These are phyloP conservation scores for Drosera capensis DNA, from an alignment of 148 eudicot species.

Conservation along the genomic window DNA sequence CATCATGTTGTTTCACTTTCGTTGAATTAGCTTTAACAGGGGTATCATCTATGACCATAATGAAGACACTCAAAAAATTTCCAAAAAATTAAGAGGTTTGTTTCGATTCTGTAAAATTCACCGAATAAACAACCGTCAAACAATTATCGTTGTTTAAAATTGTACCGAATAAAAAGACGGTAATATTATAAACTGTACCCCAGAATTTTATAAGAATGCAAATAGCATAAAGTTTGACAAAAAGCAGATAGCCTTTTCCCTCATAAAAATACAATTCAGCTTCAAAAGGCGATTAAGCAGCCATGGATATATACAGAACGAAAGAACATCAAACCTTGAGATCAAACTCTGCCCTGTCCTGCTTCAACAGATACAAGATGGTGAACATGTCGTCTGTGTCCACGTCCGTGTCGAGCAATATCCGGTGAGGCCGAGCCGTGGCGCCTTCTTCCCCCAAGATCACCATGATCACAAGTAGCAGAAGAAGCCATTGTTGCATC, in stretches of 20 bases:
- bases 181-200: too few species aligned
- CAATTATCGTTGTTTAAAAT: too few species aligned
- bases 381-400: slow-evolving; percentile 20
- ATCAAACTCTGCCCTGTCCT: slow-evolving; percentile 15
- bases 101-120: too few species aligned
- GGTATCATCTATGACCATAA: too few species aligned
- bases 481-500: too few species aligned
- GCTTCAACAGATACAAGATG: slow-evolving; percentile 20
- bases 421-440: slow-evolving; percentile 1
- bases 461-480: too few species aligned
- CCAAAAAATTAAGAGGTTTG: too few species aligned
- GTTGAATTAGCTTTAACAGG: too few species aligned
- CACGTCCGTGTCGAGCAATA: slow-evolving; percentile 17
- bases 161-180: too few species aligned
- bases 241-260: not conserved
- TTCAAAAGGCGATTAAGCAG: not conserved
- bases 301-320: not conserved
- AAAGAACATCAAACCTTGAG: slow-evolving; percentile 8
- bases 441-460: not conserved
- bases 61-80: too few species aligned
- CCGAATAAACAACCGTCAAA: too few species aligned
- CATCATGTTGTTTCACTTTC: too few species aligned
- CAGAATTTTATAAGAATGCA: not conserved
- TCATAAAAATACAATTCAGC: not conserved
- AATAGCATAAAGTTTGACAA: not conserved